phyloP scores from a whole-genome alignment of 805 yeast species.

The Candida vaughaniae region DNA sequence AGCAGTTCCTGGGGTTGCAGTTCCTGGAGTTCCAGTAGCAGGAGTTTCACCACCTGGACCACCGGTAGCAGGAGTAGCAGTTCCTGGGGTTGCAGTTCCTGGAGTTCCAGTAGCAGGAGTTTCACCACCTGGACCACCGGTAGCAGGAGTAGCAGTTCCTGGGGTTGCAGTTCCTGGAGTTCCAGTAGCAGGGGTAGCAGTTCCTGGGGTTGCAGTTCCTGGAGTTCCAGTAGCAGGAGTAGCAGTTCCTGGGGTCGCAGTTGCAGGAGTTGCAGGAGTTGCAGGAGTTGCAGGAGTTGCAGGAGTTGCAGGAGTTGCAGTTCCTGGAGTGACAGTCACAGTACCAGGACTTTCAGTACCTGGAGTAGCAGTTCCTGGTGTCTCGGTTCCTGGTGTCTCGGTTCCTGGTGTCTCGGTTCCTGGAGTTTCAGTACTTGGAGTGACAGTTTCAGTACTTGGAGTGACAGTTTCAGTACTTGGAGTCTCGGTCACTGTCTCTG shows the following conservation, averaged over 20 bases:
- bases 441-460: not conserved
- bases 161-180: constrained; percentile 1
- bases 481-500: constrained; percentile 1
- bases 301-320: not conserved
- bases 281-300: constrained; percentile 1
- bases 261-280: not conserved
- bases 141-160: constrained; percentile 2
- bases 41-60: not conserved
- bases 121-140: constrained; percentile 1
- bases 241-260: not conserved
- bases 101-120: not conserved
- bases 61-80: not conserved
- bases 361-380: constrained; percentile 1
- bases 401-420: not conserved
- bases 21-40: not conserved
- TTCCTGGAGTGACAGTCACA: not conserved
- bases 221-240: constrained; percentile 1
- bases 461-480: not conserved
- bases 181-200: not conserved
- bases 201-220: constrained; percentile 1
- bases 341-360: not conserved
- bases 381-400: not conserved
- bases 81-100: not conserved
- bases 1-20: constrained; percentile 1
- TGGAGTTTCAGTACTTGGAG: constrained; percentile 1